phyloP scores from a whole-genome alignment of 2,329 filamentous ascomycete genomes.

The Penicillium sp. region DNA sequence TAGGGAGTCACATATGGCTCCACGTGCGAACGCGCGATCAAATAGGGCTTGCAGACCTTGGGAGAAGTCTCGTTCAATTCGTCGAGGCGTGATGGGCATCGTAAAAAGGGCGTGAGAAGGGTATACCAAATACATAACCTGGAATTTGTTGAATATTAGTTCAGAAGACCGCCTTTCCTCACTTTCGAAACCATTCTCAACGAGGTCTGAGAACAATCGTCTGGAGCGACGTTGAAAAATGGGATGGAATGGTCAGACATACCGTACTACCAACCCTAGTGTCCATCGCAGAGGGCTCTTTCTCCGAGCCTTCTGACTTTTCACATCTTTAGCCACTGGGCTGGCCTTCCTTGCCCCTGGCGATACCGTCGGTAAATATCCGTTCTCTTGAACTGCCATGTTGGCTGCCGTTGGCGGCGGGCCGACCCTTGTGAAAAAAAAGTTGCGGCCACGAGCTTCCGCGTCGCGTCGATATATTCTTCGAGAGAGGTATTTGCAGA shows the following conservation, averaged over 20 bases:
- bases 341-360: constrained; percentile 19
- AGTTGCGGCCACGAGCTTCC: constrained; percentile 10
- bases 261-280: constrained; percentile 45
- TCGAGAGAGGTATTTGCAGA: not conserved
- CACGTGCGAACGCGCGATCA: constrained; percentile 68
- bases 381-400: constrained; percentile 39
- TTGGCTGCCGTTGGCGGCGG: constrained; percentile 26
- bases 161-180: not conserved
- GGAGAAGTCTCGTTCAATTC: constrained; percentile 74
- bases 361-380: constrained; percentile 29
- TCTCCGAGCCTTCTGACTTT: constrained; percentile 22
- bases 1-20: constrained; percentile 81
- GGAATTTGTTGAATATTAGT: constrained; percentile 20
- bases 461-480: not conserved
- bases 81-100: constrained; percentile 75
- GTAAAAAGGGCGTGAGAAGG: constrained; percentile 78
- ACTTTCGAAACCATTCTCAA: not conserved
- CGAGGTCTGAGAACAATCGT: not conserved
- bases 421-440: constrained; percentile 18
- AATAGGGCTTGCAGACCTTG: constrained; percentile 80
- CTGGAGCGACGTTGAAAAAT: not conserved
- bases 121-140: constrained; percentile 87
- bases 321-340: constrained; percentile 13
- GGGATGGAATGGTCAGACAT: constrained; percentile 19
- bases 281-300: constrained; percentile 42